Conservation (phyloP, 345 rosid genomes). For the Gossypium arboreum region DNA sequence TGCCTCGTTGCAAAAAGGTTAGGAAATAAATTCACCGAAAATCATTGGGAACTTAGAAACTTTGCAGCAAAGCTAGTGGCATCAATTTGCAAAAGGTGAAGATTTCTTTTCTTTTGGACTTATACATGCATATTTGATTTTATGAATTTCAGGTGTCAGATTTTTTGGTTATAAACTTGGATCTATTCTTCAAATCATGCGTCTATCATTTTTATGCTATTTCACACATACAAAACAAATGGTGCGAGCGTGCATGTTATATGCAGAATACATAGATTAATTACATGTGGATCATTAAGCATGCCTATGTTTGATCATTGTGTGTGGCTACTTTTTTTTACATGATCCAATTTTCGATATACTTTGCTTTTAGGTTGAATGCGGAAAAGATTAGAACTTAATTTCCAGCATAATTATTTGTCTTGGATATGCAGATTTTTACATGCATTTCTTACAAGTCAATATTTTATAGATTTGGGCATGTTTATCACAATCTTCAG, state of each 20-base stretch:
- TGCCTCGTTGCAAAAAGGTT: slow-evolving; percentile 70
- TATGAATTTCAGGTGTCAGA: not conserved
- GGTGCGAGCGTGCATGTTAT: not conserved
- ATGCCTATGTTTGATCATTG: not conserved
- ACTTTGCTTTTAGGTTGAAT: not conserved
- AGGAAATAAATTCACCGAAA: slow-evolving; percentile 62
- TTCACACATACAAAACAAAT: not conserved
- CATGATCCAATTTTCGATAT: not conserved
- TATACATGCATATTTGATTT: not conserved
- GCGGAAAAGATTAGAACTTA: not conserved
- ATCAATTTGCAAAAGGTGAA: slow-evolving; percentile 69
- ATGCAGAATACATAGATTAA: not conserved
- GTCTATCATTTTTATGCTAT: not conserved
- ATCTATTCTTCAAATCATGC: not conserved
- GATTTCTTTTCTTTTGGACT: not conserved
- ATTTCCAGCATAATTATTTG: slow-evolving; percentile 11
- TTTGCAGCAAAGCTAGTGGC: slow-evolving; percentile 61
- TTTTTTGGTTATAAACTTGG: not conserved
- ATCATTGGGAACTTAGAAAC: slow-evolving; percentile 82
- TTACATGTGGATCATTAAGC: not conserved
- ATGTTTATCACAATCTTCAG: slow-evolving; percentile 71
- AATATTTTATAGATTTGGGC: slow-evolving; percentile 64
- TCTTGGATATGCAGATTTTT: slow-evolving; percentile 8
- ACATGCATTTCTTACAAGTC: not conserved
- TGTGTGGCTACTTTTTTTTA: not conserved